phyloP scores from a whole-genome alignment of 495 filamentous ascomycete species.

The Daldinia decipiens region DNA sequence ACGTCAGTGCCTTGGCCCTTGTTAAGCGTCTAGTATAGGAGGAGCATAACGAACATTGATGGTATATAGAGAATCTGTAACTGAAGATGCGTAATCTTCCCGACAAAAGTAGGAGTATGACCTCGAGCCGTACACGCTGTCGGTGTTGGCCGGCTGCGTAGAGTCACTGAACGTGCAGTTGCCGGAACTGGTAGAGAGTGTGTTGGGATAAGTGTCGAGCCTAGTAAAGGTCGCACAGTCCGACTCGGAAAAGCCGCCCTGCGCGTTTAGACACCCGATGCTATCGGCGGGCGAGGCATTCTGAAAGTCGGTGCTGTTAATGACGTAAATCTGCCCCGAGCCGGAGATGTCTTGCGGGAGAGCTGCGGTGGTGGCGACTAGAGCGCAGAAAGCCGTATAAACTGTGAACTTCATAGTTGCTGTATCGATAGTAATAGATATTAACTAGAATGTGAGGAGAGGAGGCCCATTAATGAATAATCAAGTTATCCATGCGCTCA shows the following conservation, averaged over 20 bases:
- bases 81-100: background rate
- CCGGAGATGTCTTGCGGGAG: conserved; percentile 42
- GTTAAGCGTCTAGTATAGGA: background rate
- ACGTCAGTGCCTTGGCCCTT: too few relatives aligned
- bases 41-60: conserved; percentile 26
- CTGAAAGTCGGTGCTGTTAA: conserved; percentile 41
- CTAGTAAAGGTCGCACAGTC: conserved; percentile 50
- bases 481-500: background rate
- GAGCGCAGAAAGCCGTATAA: conserved; percentile 18
- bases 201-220: conserved; percentile 37
- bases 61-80: conserved; percentile 45
- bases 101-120: conserved; percentile 46
- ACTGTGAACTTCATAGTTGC: conserved; percentile 27
- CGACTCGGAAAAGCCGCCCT: conserved; percentile 34
- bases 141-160: conserved; percentile 47
- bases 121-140: conserved; percentile 48
- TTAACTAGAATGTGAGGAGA: background rate
- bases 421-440: too few relatives aligned
- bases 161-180: conserved; percentile 50
- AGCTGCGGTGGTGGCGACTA: conserved; percentile 5
- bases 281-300: conserved; percentile 28
- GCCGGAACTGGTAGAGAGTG: conserved; percentile 43
- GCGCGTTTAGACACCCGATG: conserved; percentile 50
- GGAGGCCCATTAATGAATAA: background rate
- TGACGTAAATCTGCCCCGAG: conserved; percentile 44